Percentiles rank a stretch among this genome's conserved stretches.
phyloP scores from a whole-genome alignment of 352 stramenopile species.

The Globisporangium radiosum region DNA sequence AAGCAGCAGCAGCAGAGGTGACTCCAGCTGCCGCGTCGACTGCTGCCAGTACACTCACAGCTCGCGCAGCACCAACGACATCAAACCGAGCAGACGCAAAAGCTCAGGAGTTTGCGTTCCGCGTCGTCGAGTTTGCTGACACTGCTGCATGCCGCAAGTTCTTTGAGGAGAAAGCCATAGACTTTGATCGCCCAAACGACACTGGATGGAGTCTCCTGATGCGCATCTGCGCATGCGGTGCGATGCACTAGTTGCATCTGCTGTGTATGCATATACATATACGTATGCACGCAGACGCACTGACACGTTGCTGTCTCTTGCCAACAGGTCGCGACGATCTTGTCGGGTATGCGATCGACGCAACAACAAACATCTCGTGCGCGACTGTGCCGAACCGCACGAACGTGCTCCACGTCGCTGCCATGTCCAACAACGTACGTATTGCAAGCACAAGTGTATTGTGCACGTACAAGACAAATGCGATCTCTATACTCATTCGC shows the following conservation, averaged over 20 bases:
- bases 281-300: neutral
- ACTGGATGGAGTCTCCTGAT: conserved; percentile 79
- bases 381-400: conserved; percentile 60
- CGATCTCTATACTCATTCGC: too few species aligned
- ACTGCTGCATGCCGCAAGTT: conserved; percentile 46
- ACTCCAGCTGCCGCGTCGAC: too few species aligned
- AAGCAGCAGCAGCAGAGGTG: neutral
- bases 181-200: conserved; percentile 51
- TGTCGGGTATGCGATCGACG: conserved; percentile 43
- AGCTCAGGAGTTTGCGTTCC: conserved; percentile 67
- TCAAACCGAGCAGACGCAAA: conserved; percentile 10
- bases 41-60: too few species aligned
- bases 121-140: conserved; percentile 70
- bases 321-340: conserved; percentile 55
- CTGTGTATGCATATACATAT: neutral
- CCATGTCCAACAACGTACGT: conserved; percentile 66
- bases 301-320: conserved; percentile 2
- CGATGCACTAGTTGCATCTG: neutral
- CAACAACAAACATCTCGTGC: conserved; percentile 47
- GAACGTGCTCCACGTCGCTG: conserved; percentile 70
- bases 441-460: too few species aligned
- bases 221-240: conserved; percentile 69
- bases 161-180: conserved; percentile 47
- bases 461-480: too few species aligned
- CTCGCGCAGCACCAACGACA: neutral